Conservation (phyloP, 78 protist species). For the Capsaspora owczarzaki region DNA sequence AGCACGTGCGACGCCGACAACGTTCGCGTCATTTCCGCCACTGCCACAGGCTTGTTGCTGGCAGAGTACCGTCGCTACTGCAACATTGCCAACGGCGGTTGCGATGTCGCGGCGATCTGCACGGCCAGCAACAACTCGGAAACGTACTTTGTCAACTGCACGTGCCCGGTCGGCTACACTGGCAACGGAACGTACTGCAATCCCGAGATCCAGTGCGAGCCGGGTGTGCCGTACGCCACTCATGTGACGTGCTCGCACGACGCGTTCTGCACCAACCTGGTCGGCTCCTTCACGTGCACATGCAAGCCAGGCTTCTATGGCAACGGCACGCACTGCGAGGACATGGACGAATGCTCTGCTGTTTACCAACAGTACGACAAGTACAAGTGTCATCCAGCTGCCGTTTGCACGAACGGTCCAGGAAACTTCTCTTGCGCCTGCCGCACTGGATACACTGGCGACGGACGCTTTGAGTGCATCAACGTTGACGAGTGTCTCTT, state of each 20-base stretch:
- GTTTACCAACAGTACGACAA: not conserved
- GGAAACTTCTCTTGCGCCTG: not conserved
- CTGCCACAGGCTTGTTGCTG: not conserved
- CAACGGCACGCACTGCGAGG: not conserved
- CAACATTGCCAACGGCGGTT: not conserved
- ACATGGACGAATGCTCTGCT: not conserved
- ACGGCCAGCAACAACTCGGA: not conserved
- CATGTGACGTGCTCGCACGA: not conserved
- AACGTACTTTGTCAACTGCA: not conserved
- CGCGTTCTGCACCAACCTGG: not conserved
- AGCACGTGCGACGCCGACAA: not conserved
- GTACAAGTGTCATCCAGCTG: not conserved
- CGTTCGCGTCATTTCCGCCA: not conserved
- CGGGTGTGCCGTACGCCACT: too few relatives aligned
- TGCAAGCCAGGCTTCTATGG: not conserved
- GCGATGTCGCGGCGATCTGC: not conserved
- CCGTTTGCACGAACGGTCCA: not conserved
- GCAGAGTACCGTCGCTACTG: not conserved
- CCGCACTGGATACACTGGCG: not conserved
- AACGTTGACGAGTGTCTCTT: conserved; percentile 10
- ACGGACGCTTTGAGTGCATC: not conserved
- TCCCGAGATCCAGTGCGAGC: too few relatives aligned
- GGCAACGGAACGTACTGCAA: not conserved
- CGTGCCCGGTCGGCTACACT: not conserved
- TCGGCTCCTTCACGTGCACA: not conserved